These are phyloP conservation scores for Phialophora expanda DNA, from an alignment of 2,329 filamentous ascomycete genomes.

Conservation along the genomic window DNA sequence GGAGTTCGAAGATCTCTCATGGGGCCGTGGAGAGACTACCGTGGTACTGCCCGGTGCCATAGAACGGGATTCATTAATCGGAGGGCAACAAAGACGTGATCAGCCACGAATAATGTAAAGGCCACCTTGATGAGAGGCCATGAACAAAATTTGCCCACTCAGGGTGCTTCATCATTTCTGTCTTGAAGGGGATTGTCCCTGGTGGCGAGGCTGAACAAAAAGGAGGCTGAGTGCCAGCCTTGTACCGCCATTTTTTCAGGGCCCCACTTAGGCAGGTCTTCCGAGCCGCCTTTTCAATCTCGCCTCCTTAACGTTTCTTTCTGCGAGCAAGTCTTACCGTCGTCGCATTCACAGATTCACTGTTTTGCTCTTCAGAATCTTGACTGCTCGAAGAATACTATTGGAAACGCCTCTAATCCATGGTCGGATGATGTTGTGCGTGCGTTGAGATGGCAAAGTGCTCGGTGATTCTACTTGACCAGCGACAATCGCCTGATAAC, in stretches of 20 bases:
- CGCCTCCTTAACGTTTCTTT: conserved; percentile 2
- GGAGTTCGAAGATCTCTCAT: conserved; percentile 5
- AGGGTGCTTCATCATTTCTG: background rate
- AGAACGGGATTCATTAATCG: conserved; percentile 13
- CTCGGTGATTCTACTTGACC: background rate
- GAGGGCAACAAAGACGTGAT: conserved; percentile 24
- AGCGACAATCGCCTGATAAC: background rate
- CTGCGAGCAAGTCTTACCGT: background rate
- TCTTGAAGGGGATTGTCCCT: background rate
- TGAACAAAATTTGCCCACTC: background rate
- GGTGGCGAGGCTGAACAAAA: conserved; percentile 17
- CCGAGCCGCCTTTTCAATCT: conserved; percentile 12
- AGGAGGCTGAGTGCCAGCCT: conserved; percentile 26
- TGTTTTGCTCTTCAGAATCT: background rate
- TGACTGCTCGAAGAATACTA: background rate
- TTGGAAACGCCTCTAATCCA: background rate
- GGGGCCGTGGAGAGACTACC: conserved; percentile 1
- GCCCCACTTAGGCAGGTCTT: conserved; percentile 10
- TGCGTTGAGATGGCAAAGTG: background rate
- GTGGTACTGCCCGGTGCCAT: conserved; percentile 9
- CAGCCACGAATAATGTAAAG: conserved; percentile 22
- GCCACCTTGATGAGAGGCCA: background rate
- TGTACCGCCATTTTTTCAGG: background rate
- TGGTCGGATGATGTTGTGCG: background rate
- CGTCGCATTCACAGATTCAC: background rate